Evolutionary conservation across 2,329 filamentous ascomycete genomes (phyloP), one percentile per base, ranked within the genome.

Genomic region (Chaetomium globosum): DNA sequence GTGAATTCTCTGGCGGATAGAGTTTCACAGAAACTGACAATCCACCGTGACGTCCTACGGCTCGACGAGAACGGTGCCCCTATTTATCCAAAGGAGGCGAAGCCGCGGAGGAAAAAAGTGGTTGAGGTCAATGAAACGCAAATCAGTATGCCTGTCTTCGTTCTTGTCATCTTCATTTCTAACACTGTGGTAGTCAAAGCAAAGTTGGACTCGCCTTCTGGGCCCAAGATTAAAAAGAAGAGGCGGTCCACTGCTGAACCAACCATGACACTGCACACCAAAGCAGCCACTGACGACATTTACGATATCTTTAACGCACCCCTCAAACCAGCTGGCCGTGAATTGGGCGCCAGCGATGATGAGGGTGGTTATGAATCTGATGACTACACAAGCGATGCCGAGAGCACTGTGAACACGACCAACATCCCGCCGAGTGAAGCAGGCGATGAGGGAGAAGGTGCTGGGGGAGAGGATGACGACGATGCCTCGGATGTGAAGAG

Each of bases 251-350:
- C 77, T 2, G 80, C 84, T 59, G 94, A 98, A 77, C 91, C 93
- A n/a, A 99, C 95, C 1, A 97, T 99, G 93, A 99, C 95, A 0
- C 86, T 99, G 70, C 93, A 98, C 74, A 99, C 95, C 13, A 91
- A 87, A 72, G 94, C 95, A 69, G 95, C 95, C 4, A 97, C 94
- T 68, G 93, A 98, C 71, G 95, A 99, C 71, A 97, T 99, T 60
- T 98, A 98, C 73, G 93, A 93, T 65, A 92, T 99, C 56, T 99
- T 98, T 79, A 98, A 95, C 73, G 91, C 95, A 65, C 94, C 95
- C 1, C 77, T 94, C 23, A 78, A 80, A 63, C 67, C 76, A 61
- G 75, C 70, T 6, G 31, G n/a, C 19, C 48, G 59, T 67, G 77
- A 77, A 31, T 71, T 74, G 1, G 79, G 80, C 8, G 79, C 78